Conservation (phyloP, 2,329 filamentous ascomycete species). For the Epicoccum sorghinum region DNA sequence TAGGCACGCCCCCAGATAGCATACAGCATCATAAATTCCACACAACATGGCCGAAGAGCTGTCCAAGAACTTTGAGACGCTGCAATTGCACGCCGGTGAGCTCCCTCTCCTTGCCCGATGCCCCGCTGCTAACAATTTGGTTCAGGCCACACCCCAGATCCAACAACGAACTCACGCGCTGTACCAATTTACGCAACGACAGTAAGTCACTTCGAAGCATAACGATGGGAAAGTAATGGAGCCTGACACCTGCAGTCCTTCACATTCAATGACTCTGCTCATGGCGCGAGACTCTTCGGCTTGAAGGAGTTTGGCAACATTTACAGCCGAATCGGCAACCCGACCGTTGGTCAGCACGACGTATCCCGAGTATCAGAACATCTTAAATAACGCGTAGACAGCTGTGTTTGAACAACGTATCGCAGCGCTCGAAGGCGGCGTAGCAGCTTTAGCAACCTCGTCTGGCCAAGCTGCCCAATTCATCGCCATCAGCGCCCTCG, state of each 20-base stretch:
- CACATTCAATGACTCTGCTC: conserved; percentile 93
- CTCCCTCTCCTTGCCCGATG: not conserved
- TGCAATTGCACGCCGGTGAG: conserved; percentile 58
- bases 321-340: conserved; percentile 83
- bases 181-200: conserved; percentile 96
- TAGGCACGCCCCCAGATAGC: not conserved
- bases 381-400: conserved; percentile 65
- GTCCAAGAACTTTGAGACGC: conserved; percentile 56
- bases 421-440: conserved; percentile 91
- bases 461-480: conserved; percentile 94
- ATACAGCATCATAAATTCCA: not conserved
- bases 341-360: conserved; percentile 64
- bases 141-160: conserved; percentile 76
- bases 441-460: conserved; percentile 80
- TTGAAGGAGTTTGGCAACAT: conserved; percentile 98
- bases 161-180: conserved; percentile 82
- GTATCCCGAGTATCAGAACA: conserved; percentile 41
- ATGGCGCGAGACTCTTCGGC: conserved; percentile 91
- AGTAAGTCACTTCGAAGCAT: conserved; percentile 47
- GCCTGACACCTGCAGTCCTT: conserved; percentile 66
- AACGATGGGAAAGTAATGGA: not conserved
- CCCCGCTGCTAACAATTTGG: conserved; percentile 2
- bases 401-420: conserved; percentile 97
- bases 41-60: conserved; percentile 47
- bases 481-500: conserved; percentile 84